Evolutionary conservation across 306 rosid genomes (phyloP), one percentile per base, ranked within the genome.

Genomic region (Hippophae gyantsensis): DNA sequence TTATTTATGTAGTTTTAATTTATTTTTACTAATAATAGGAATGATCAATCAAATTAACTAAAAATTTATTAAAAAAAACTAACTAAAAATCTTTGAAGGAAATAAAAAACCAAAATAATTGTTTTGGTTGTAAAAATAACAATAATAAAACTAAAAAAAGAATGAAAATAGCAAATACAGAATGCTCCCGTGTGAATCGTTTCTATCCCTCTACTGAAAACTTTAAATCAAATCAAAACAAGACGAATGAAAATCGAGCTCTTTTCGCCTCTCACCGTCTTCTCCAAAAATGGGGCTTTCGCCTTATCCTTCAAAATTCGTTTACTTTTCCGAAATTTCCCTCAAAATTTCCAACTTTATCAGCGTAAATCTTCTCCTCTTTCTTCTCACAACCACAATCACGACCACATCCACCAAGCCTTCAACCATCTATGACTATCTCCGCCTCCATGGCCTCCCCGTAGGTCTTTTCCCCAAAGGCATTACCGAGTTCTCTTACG

Each of bases 381-480:
- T 14, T 45, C 53, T 57, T 68, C n/a, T 60, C 70, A 10, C 46
- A 14, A 40, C 61, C 27, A 48, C 51, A 9, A 7, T n/a, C 23
- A 5, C 49, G 25, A 9, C 49, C 32, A 48, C 70, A 54, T 14
- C 60, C 10, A 7, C 55, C 8, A 41, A 58, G 26, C 60, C 76
- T 5, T 56, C 71, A 6, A 71, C 81, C 49, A 86, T 89, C 54
- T 89, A 89, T 76, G 97, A 89, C 3, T 71, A 81, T 46, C 87
- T 89, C 25, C 74, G 63, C 6, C 78, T 61, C 8, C 57, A 86
- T 6, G 97, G 89, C n/a, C 86, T 89, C n/a, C 97, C 97, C 8
- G 79, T 77, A 2, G 97, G 97, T 6, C 84, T 89, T 42, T 73
- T 86, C 9, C 97, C 97, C 0, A 89, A 84, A 48, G 85, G 81